Conservation (phyloP, 805 yeast species). For the Lipomyces mesembrius region DNA sequence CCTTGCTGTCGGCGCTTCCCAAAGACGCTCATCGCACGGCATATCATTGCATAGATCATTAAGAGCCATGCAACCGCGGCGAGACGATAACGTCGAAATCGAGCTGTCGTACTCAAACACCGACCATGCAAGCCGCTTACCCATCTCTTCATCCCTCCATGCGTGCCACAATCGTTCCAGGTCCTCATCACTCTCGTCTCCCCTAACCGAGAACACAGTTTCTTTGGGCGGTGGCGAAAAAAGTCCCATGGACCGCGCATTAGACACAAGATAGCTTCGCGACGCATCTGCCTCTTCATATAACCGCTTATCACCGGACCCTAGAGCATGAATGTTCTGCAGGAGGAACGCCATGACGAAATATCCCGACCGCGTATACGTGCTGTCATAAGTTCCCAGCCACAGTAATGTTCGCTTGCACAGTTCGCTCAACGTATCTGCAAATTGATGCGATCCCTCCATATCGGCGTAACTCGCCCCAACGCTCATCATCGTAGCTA, state of each 20-base stretch:
- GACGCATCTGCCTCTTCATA: conserved; percentile 39
- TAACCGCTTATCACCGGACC: conserved; percentile 36
- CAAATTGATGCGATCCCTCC: conserved; percentile 36
- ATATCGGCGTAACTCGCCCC: conserved; percentile 38
- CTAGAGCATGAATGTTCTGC: conserved; percentile 38
- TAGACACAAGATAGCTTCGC: conserved; percentile 33
- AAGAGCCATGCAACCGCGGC: conserved; percentile 37
- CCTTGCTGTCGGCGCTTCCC: conserved; percentile 35
- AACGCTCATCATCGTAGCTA: conserved; percentile 36
- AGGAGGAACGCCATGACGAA: conserved; percentile 36
- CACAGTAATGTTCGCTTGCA: conserved; percentile 34
- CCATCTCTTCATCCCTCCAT: conserved; percentile 37
- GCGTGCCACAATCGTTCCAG: conserved; percentile 27
- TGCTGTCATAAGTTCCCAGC: conserved; percentile 29
- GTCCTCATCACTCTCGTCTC: conserved; percentile 32
- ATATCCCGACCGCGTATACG: conserved; percentile 32
- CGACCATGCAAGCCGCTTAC: conserved; percentile 37
- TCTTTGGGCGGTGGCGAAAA: conserved; percentile 23
- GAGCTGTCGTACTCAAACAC: conserved; percentile 39
- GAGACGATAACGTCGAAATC: conserved; percentile 35
- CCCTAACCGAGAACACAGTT: conserved; percentile 12
- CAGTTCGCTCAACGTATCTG: conserved; percentile 37
- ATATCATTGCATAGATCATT: conserved; percentile 36
- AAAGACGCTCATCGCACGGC: conserved; percentile 39
- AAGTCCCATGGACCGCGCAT: conserved; percentile 36